Percentiles rank a stretch among this genome's conserved stretches.
These are phyloP conservation scores for Lipomyces lipofer DNA, from an alignment of 805 yeast genomes.

Conservation along the genomic window DNA sequence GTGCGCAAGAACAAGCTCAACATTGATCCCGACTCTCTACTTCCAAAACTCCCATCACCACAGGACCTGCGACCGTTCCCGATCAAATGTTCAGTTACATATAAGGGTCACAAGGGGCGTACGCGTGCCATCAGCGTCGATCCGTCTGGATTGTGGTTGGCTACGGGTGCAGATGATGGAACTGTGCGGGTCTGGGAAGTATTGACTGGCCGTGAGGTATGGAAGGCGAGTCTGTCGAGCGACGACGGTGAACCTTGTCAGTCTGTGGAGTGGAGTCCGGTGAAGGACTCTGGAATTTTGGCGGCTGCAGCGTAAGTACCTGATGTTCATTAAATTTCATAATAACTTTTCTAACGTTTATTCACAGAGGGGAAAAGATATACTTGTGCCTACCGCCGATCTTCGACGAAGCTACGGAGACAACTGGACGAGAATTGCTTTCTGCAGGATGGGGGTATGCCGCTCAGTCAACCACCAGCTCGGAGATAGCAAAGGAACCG, in stretches of 20 bases:
- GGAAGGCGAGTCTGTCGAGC: slow-evolving; percentile 52
- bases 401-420: slow-evolving; percentile 84
- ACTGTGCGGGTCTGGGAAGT: slow-evolving; percentile 96
- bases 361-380: slow-evolving; percentile 61
- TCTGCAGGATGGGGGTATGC: slow-evolving; percentile 93
- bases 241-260: slow-evolving; percentile 73
- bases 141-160: slow-evolving; percentile 90
- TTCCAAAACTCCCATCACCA: slow-evolving; percentile 96
- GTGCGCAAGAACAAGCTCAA: slow-evolving; percentile 86
- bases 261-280: slow-evolving; percentile 88
- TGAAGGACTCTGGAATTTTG: slow-evolving; percentile 66
- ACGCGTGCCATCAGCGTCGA: slow-evolving; percentile 82
- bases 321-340: not conserved
- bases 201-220: slow-evolving; percentile 90
- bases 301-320: slow-evolving; percentile 61
- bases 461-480: slow-evolving; percentile 39
- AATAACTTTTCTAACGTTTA: not conserved
- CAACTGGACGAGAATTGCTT: slow-evolving; percentile 70
- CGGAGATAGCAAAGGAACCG: slow-evolving; percentile 43
- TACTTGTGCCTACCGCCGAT: slow-evolving; percentile 85
- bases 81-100: slow-evolving; percentile 78
- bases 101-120: slow-evolving; percentile 78
- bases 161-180: slow-evolving; percentile 98
- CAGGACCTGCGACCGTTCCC: slow-evolving; percentile 97
- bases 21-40: slow-evolving; percentile 92